Percentiles rank a stretch among this genome's conserved stretches.
Conservation (phyloP, 2,329 filamentous ascomycete species). For the Ceratocystis colombiana region DNA sequence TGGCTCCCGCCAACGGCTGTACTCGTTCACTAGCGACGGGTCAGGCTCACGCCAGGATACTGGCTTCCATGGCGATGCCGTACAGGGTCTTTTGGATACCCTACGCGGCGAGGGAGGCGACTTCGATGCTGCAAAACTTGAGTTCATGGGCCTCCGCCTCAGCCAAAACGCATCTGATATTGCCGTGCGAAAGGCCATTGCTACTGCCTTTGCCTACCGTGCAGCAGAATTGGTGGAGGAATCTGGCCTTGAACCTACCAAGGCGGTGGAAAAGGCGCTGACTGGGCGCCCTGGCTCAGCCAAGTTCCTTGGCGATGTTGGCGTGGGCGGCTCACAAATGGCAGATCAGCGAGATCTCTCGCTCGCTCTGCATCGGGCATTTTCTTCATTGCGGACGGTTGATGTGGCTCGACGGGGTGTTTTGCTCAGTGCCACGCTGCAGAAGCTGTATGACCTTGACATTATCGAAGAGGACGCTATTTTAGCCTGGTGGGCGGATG, state of each 20-base stretch:
- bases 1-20: constrained; percentile 56
- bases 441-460: constrained; percentile 76
- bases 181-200: constrained; percentile 78
- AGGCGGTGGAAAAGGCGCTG: constrained; percentile 55
- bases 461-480: constrained; percentile 83
- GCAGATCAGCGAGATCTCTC: constrained; percentile 80
- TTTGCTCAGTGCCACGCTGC: constrained; percentile 67
- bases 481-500: constrained; percentile 77
- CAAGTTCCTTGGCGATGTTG: constrained; percentile 50
- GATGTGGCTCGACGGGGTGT: constrained; percentile 42
- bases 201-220: constrained; percentile 72
- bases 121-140: constrained; percentile 72
- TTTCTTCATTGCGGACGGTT: constrained; percentile 54
- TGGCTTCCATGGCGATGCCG: constrained; percentile 77
- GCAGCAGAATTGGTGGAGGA: constrained; percentile 57
- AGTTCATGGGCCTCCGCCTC: constrained; percentile 88
- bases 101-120: constrained; percentile 64
- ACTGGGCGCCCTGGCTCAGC: constrained; percentile 43
- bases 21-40: constrained; percentile 63
- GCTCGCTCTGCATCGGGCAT: constrained; percentile 68
- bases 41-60: constrained; percentile 48
- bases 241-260: constrained; percentile 47
- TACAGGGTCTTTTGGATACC: constrained; percentile 75
- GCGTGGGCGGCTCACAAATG: constrained; percentile 53
- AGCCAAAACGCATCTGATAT: constrained; percentile 81